Evolutionary conservation across 768 basidiomycete species (phyloP).

Genomic region (Suillus bovinus): DNA sequence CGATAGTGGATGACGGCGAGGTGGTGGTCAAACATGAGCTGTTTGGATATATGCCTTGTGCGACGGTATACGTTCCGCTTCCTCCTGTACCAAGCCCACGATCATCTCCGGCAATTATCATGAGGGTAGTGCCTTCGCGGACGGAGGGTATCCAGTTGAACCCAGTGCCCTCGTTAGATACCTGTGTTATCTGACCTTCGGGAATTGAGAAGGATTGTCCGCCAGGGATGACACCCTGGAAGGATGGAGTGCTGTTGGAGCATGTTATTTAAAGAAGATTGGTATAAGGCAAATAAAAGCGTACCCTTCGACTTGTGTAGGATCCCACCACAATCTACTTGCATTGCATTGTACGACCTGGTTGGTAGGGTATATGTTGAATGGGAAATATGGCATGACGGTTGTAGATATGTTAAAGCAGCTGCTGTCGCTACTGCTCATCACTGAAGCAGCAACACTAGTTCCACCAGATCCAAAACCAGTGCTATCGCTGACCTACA

Average conservation of each 20-base stretch:
- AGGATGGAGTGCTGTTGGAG: slow-evolving; percentile 49
- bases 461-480: slow-evolving; percentile 78
- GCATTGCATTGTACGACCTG: slow-evolving; percentile 64
- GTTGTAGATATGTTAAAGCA: slow-evolving; percentile 57
- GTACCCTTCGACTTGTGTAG: slow-evolving; percentile 53
- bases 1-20: slow-evolving; percentile 79
- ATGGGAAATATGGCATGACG: slow-evolving; percentile 57
- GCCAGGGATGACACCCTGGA: slow-evolving; percentile 77
- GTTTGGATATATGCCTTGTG: slow-evolving; percentile 48
- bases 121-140: slow-evolving; percentile 62
- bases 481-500: slow-evolving; percentile 56
- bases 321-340: slow-evolving; percentile 69
- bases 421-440: slow-evolving; percentile 47
- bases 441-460: slow-evolving; percentile 62
- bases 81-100: slow-evolving; percentile 71
- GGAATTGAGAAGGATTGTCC: slow-evolving; percentile 74
- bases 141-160: slow-evolving; percentile 69
- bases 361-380: slow-evolving; percentile 60
- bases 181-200: slow-evolving; percentile 44
- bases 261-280: neutral
- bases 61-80: slow-evolving; percentile 57
- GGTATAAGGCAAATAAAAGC: slow-evolving; percentile 15
- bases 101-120: slow-evolving; percentile 66
- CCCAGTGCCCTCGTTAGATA: slow-evolving; percentile 52
- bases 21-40: slow-evolving; percentile 53